Base-by-base conservation (phyloP, 768 basidiomycete species). In the Leccinum barrowsii region DNA sequence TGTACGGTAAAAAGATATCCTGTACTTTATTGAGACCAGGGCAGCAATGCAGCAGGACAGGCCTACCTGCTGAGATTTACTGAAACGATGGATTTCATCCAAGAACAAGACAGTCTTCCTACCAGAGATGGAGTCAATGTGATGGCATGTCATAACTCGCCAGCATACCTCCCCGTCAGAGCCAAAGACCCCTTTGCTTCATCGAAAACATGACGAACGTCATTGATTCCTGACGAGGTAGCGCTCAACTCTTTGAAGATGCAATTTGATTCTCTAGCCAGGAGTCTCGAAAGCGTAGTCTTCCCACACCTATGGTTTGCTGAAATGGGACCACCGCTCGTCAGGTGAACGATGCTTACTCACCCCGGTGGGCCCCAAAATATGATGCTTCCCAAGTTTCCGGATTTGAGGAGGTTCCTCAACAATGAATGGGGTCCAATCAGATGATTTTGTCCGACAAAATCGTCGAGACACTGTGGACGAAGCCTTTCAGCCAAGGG, bases 41-140 rank as follows among this genome's bases (percentile, higher is more conserved):
- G 40, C 32, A 34, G 32, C 47, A n/a, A 15, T 5, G n/a, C 34
- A 22, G 5, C 1, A 42, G 15, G 42, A 37, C 4, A 19, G 7
- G 54, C 65, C 24, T 57, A 85, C 86, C 72, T 90, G 89, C 59
- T 88, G 86, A 7, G 82, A 74, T 64, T 83, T 86, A 67, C 83
- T 88, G 67, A 89, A 90, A 0, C 89, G 83, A 73, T 92, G 92
- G 13, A 94, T 85, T 71, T 94, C 92, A 64, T 94, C 92, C 56
- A 93, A 71, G 71, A 93, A 94, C 13, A 94, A 66, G 26, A 90
- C 75, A 0, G 91, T 94, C 61, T 80, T 80, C 64, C 88, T 90
- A 32, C 24, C 15, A 35, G 15, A 55, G 35, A 42, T 65, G 51
- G 24, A 68, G 52, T 55, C 48, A 10, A 56, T 7, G 5, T 28